Percentiles rank a stretch among this genome's conserved stretches.
phyloP scores from a whole-genome alignment of 164 flowering plant species.

The Nymphaea thermarum region DNA sequence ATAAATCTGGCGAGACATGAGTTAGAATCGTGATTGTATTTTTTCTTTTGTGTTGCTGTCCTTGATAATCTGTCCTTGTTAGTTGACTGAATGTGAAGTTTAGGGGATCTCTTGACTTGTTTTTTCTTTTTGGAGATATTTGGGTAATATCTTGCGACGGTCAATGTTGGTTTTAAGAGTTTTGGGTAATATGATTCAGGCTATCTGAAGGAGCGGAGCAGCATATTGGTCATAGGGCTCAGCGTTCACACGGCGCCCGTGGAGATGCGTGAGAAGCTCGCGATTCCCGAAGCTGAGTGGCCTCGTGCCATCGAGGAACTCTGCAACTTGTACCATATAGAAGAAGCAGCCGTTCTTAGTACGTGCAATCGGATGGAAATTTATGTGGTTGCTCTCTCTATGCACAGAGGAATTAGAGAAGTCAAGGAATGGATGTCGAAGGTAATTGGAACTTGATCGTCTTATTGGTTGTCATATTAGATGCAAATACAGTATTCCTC shows the following conservation, averaged over 20 bases:
- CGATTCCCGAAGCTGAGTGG: constrained; percentile 98
- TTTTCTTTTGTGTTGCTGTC: background rate
- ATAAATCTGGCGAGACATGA: too few relatives aligned
- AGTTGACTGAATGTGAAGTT: background rate
- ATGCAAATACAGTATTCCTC: background rate
- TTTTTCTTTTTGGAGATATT: background rate
- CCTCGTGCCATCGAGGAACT: constrained; percentile 81
- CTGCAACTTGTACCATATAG: constrained; percentile 75
- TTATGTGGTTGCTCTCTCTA: constrained; percentile 87
- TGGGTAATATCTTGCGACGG: background rate
- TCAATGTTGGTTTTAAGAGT: background rate
- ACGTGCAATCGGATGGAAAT: constrained; percentile 98
- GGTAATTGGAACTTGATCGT: constrained; percentile 22
- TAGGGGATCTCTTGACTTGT: background rate
- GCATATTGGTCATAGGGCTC: constrained; percentile 96
- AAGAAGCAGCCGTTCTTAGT: constrained; percentile 98
- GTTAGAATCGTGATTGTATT: too few relatives aligned
- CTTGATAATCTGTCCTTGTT: background rate
- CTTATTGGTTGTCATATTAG: background rate
- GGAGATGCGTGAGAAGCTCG: constrained; percentile 96
- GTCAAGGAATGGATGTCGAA: constrained; percentile 99
- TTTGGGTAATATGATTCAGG: constrained; percentile 28
- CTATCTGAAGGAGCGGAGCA: constrained; percentile 90
- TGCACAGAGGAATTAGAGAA: constrained; percentile 92
- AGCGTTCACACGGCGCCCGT: constrained; percentile 91